Evolutionary conservation across 2,329 filamentous ascomycete species (phyloP).

Genomic region (Cladosporium sp.): DNA sequence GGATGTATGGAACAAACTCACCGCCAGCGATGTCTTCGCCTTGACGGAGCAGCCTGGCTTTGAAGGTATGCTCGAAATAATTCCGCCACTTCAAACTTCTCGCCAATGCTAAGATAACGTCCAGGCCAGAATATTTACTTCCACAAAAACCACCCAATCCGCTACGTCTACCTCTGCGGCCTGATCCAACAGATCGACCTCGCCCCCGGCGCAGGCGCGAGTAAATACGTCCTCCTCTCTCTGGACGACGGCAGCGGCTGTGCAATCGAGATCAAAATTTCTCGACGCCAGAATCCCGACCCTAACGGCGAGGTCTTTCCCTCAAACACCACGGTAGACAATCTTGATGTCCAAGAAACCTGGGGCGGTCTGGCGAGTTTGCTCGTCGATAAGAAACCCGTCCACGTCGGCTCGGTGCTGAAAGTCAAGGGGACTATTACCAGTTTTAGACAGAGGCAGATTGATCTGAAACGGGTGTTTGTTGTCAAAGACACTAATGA

Average conservation of each 20-base stretch:
- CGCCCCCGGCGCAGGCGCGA: conserved; percentile 31
- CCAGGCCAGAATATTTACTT: conserved; percentile 53
- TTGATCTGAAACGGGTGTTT: conserved; percentile 50
- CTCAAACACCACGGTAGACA: conserved; percentile 33
- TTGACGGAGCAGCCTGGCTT: conserved; percentile 46
- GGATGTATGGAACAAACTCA: conserved; percentile 59
- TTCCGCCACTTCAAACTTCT: conserved; percentile 5
- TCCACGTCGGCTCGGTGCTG: conserved; percentile 47
- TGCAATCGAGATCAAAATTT: conserved; percentile 53
- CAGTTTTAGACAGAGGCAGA: conserved; percentile 48
- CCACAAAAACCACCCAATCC: conserved; percentile 50
- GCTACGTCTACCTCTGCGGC: conserved; percentile 43
- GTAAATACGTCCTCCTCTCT: conserved; percentile 44
- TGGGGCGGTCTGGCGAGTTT: conserved; percentile 43
- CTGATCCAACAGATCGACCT: conserved; percentile 39
- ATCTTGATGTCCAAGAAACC: conserved; percentile 34
- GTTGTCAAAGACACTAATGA: conserved; percentile 48
- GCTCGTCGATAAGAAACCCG: conserved; percentile 28
- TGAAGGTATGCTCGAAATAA: conserved; percentile 40
- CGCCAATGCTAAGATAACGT: neutral
- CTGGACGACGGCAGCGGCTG: conserved; percentile 59
- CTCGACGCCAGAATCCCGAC: conserved; percentile 30
- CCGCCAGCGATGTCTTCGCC: conserved; percentile 50
- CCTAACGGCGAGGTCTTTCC: conserved; percentile 14
- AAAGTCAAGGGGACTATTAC: conserved; percentile 54